Evolutionary conservation across 164 flowering plant genomes (phyloP).

Genomic region (Brasenia schreberi): DNA sequence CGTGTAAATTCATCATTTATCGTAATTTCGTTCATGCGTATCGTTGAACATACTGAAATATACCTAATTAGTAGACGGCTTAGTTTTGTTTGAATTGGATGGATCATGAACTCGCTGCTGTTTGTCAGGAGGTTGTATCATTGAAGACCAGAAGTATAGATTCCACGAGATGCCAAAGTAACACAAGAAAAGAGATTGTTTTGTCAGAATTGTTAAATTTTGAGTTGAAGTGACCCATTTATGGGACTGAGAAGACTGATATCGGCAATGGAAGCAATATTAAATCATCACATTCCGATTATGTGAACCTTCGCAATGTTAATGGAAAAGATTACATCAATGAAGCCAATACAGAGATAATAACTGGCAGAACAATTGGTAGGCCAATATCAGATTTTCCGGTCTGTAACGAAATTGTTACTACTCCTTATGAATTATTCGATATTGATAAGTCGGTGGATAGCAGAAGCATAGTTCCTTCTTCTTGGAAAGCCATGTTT

Average conservation of each 20-base stretch:
- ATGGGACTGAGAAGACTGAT: neutral
- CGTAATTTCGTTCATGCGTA: no score
- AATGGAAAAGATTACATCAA: neutral
- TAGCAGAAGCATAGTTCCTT: neutral
- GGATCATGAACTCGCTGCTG: no score
- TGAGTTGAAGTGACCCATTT: neutral
- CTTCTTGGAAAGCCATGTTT: neutral
- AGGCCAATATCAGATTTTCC: neutral
- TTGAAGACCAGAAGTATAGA: neutral
- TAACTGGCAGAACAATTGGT: no score
- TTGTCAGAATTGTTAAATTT: neutral
- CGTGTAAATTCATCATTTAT: no score
- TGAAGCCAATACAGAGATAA: neutral
- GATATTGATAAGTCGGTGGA: neutral
- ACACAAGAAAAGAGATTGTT: neutral
- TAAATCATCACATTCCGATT: neutral
- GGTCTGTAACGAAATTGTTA: neutral
- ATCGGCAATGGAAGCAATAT: neutral
- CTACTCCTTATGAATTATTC: neutral
- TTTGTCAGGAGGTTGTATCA: neutral
- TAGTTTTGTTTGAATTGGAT: no score
- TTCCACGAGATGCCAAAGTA: neutral
- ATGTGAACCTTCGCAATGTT: neutral
- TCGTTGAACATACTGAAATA: no score
- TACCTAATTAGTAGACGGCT: no score